These are phyloP conservation scores for Boletus patriciae DNA, from an alignment of 768 basidiomycete species.

Conservation along the genomic window DNA sequence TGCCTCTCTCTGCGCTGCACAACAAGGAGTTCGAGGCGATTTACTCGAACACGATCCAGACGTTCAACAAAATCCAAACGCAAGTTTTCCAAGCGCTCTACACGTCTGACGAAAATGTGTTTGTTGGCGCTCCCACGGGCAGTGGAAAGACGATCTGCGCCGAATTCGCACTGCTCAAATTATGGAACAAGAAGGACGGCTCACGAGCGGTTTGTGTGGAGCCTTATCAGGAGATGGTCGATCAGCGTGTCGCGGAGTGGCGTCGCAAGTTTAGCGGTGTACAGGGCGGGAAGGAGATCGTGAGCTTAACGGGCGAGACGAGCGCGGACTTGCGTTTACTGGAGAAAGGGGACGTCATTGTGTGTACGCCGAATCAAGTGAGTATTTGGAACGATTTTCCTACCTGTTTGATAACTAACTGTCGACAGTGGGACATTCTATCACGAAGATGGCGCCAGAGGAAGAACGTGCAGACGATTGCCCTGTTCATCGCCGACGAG, in stretches of 20 bases:
- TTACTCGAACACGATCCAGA: slow-evolving; percentile 75
- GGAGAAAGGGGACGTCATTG: slow-evolving; percentile 88
- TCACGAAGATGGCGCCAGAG: slow-evolving; percentile 95
- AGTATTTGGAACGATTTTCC: slow-evolving; percentile 23
- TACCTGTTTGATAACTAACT: background rate
- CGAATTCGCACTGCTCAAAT: slow-evolving; percentile 90
- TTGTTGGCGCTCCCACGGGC: slow-evolving; percentile 95
- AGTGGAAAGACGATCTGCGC: slow-evolving; percentile 98
- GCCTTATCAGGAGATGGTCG: slow-evolving; percentile 98
- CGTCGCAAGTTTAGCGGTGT: slow-evolving; percentile 73
- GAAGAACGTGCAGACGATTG: slow-evolving; percentile 94
- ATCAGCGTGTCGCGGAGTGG: slow-evolving; percentile 89
- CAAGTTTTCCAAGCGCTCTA: slow-evolving; percentile 99
- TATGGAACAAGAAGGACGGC: slow-evolving; percentile 88
- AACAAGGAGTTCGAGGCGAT: slow-evolving; percentile 90
- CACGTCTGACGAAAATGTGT: slow-evolving; percentile 93
- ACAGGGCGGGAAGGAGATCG: slow-evolving; percentile 92
- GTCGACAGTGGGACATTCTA: slow-evolving; percentile 84
- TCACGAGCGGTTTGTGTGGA: slow-evolving; percentile 91
- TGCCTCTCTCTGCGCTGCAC: slow-evolving; percentile 88
- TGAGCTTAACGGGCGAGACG: slow-evolving; percentile 91
- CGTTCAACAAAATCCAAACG: slow-evolving; percentile 98
- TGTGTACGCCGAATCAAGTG: slow-evolving; percentile 91
- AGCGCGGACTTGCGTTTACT: slow-evolving; percentile 87
- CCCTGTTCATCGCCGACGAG: slow-evolving; percentile 92